These are phyloP conservation scores for Isatis tinctoria DNA, from an alignment of 345 rosid genomes.

Conservation along the genomic window DNA sequence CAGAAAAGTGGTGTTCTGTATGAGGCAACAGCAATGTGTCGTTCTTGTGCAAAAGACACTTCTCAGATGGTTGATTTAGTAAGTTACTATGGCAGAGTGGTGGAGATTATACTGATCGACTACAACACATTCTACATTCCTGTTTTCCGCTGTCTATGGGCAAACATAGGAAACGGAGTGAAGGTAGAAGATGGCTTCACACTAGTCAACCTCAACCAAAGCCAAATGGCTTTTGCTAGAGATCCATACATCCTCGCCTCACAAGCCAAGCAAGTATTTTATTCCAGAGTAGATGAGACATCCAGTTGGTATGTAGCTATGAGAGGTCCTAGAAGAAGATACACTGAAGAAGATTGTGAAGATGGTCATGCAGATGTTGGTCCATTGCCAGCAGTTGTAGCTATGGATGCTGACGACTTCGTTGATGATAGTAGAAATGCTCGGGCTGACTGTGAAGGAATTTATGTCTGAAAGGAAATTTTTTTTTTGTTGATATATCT, in stretches of 20 bases:
- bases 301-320: not conserved
- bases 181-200: not conserved
- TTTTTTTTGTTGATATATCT: too few relatives aligned
- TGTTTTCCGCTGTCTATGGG: not conserved
- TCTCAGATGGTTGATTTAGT: not conserved
- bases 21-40: not conserved
- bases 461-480: not conserved
- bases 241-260: not conserved
- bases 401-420: not conserved
- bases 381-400: not conserved
- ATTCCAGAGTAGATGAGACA: not conserved
- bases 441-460: not conserved
- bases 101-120: not conserved
- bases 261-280: not conserved
- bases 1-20: not conserved
- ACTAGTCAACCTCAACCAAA: not conserved
- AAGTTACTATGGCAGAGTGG: not conserved
- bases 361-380: not conserved
- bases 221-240: not conserved
- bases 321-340: not conserved
- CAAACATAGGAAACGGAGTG: not conserved
- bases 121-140: not conserved
- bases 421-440: not conserved
- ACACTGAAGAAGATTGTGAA: not conserved
- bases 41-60: not conserved